Conservation (phyloP, 352 stramenopile species). For the Phytophthora europaea region DNA sequence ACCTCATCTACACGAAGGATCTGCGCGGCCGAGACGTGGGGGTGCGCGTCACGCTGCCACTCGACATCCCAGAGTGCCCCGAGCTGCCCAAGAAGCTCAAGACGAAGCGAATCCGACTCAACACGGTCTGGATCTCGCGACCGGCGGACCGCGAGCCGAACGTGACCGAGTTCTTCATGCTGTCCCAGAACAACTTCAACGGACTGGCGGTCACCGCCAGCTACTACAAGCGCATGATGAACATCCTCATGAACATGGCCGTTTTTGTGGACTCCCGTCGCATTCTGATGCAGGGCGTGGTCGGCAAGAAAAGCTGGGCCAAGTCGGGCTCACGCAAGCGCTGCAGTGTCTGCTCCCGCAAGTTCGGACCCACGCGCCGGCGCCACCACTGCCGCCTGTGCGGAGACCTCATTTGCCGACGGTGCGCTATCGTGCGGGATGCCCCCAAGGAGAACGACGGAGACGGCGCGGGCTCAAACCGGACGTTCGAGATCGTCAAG, state of each 20-base stretch:
- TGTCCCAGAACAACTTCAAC: constrained; percentile 69
- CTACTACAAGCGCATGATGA: constrained; percentile 71
- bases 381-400: constrained; percentile 86
- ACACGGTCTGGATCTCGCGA: constrained; percentile 63
- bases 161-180: constrained; percentile 71
- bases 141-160: constrained; percentile 40
- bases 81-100: constrained; percentile 57
- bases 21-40: constrained; percentile 66
- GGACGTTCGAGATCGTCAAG: constrained; percentile 67
- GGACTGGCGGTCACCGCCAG: constrained; percentile 40
- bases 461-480: constrained; percentile 26
- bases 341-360: constrained; percentile 73
- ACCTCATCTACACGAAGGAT: constrained; percentile 77
- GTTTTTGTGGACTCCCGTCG: constrained; percentile 68
- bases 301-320: constrained; percentile 59
- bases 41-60: constrained; percentile 68
- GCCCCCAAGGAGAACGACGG: constrained; percentile 43
- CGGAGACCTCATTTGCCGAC: constrained; percentile 81
- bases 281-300: constrained; percentile 64
- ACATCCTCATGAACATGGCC: constrained; percentile 68
- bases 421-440: constrained; percentile 70
- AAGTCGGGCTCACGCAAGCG: constrained; percentile 51
- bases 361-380: constrained; percentile 68
- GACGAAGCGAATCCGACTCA: constrained; percentile 65
- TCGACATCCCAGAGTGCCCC: constrained; percentile 76